A percentile compares a stretch with the other conserved stretches of the same genome.
Conservation (phyloP, 139 green algal genomes). For the Chlorella sp. region DNA sequence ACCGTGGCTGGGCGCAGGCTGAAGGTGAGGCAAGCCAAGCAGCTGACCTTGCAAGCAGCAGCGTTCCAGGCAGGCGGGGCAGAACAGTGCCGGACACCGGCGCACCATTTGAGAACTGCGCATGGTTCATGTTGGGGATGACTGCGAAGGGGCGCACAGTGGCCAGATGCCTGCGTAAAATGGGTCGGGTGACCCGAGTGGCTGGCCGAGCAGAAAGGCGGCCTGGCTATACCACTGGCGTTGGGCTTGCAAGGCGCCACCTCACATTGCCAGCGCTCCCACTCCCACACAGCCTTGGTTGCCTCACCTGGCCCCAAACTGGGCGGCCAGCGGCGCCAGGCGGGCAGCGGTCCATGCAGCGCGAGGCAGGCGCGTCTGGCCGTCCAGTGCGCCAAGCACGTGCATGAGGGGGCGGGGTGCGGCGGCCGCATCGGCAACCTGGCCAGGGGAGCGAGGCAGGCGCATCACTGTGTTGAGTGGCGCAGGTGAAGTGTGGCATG, state of each 20-base stretch:
- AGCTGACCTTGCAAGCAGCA: too few relatives aligned
- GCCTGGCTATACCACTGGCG: not conserved
- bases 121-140: conserved; percentile 30
- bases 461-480: too few relatives aligned
- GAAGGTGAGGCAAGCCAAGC: too few relatives aligned
- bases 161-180: conserved; percentile 1
- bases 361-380: conserved; percentile 12
- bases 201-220: not conserved
- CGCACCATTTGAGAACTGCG: conserved; percentile 30
- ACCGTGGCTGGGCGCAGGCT: too few relatives aligned
- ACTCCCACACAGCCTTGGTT: not conserved
- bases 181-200: not conserved
- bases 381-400: conserved; percentile 17
- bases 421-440: not conserved
- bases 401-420: conserved; percentile 22
- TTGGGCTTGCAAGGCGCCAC: not conserved
- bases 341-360: conserved; percentile 6
- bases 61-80: too few relatives aligned
- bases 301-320: conserved; percentile 13
- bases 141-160: conserved; percentile 3
- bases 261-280: not conserved
- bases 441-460: too few relatives aligned
- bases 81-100: too few relatives aligned
- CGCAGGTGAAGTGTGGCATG: too few relatives aligned
- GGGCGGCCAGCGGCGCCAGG: not conserved